A percentile compares a stretch with the other conserved stretches of the same genome.
These are phyloP conservation scores for Wickerhamomyces subpelliculosus DNA, from an alignment of 805 yeast genomes.

Conservation along the genomic window DNA sequence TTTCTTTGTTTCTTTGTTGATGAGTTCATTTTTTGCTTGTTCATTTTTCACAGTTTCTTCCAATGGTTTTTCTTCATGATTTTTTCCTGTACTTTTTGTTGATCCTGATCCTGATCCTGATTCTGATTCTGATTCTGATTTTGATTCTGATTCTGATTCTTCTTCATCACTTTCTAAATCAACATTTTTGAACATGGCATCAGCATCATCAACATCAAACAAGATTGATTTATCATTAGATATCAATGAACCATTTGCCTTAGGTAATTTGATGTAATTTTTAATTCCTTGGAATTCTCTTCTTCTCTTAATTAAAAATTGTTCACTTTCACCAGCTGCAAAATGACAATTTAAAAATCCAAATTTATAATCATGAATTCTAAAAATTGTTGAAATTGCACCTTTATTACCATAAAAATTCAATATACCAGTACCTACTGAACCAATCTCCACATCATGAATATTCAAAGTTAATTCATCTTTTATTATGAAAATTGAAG, in stretches of 20 bases:
- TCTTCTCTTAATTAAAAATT: conserved; percentile 31
- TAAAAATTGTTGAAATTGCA: conserved; percentile 40
- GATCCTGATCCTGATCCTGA: too few species aligned
- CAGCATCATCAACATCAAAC: conserved; percentile 23
- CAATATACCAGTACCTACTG: conserved; percentile 52
- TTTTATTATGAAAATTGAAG: conserved; percentile 37
- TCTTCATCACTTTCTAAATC: conserved; percentile 13
- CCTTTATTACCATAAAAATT: conserved; percentile 60
- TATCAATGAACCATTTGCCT: conserved; percentile 16
- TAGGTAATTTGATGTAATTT: conserved; percentile 22
- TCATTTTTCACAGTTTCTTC: too few species aligned
- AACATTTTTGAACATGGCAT: conserved; percentile 6
- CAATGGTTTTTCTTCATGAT: too few species aligned
- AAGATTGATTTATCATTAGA: conserved; percentile 18
- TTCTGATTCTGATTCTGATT: conserved; percentile 1
- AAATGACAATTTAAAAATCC: conserved; percentile 46
- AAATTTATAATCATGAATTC: conserved; percentile 25
- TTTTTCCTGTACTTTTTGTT: too few species aligned
- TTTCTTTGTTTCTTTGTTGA: not conserved
- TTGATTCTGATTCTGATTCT: conserved; percentile 1
- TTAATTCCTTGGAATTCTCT: conserved; percentile 38
- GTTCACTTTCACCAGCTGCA: conserved; percentile 40
- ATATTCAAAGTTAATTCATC: conserved; percentile 29
- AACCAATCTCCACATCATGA: conserved; percentile 29
- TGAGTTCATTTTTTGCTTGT: too few species aligned